Percentiles rank a stretch among this genome's conserved stretches.
Conservation (phyloP, 345 rosid genomes). For the Citrus cavaleriei region DNA sequence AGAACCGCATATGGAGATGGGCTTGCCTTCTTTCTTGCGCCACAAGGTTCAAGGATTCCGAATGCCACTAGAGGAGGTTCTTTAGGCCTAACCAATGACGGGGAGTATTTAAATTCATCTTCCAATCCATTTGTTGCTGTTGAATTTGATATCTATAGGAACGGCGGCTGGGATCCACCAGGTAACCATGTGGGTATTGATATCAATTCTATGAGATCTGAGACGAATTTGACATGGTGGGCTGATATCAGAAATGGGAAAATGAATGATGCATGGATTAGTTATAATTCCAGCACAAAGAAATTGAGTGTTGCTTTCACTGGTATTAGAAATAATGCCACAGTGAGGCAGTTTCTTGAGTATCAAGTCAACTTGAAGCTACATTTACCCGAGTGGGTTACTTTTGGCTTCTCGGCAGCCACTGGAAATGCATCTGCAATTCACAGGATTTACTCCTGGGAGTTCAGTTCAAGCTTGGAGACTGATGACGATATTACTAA, state of each 20-base stretch:
- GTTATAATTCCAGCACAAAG: slow-evolving; percentile 18
- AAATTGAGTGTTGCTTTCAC: slow-evolving; percentile 13
- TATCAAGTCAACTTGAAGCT: slow-evolving; percentile 12
- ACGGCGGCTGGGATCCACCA: slow-evolving; percentile 12
- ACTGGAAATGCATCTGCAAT: slow-evolving; percentile 12
- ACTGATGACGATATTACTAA: not conserved
- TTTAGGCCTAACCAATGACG: slow-evolving; percentile 11
- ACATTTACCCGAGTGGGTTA: slow-evolving; percentile 13
- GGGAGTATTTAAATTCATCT: not conserved
- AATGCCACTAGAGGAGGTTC: not conserved
- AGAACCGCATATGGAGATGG: not conserved
- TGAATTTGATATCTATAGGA: slow-evolving; percentile 24
- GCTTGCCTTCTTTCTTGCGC: slow-evolving; percentile 4
- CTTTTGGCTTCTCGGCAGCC: slow-evolving; percentile 29
- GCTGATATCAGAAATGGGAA: slow-evolving; percentile 1
- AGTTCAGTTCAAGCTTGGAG: slow-evolving; percentile 7
- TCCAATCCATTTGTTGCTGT: slow-evolving; percentile 11
- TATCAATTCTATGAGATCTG: slow-evolving; percentile 21
- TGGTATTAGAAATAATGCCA: slow-evolving; percentile 1
- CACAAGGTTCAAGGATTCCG: not conserved
- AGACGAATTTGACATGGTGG: not conserved
- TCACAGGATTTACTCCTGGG: slow-evolving; percentile 20
- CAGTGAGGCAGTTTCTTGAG: not conserved
- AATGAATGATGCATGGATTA: slow-evolving; percentile 23
- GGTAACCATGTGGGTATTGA: slow-evolving; percentile 25